Base-by-base conservation (phyloP, 768 basidiomycete species). In the Collybia mongolica region DNA sequence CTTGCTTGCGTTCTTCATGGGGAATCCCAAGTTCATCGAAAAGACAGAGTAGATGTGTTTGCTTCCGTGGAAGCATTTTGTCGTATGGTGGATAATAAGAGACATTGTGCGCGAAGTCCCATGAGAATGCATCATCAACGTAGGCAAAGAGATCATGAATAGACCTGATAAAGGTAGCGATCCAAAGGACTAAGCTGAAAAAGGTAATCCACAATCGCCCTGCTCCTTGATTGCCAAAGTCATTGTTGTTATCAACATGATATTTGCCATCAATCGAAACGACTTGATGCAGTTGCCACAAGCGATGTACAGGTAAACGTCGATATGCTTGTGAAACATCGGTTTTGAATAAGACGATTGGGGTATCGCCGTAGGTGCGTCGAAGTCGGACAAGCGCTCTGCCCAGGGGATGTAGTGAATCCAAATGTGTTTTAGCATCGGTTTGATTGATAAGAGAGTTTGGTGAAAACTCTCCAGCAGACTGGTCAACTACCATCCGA, bases 11-110 rank as follows among this genome's bases (percentile, higher is more conserved):
- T 12, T 63, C 51, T 17, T 72, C 63, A 52, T 77, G 73, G 0
- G 72, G 73, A 14, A 74, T 58, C 0, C 69, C 64, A n/a, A 77
- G 54, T 1, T 61, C 39, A 54, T 78, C 75, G 66, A 70, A 76
- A 23, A 65, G 65, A 14, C 7, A 3, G 1, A 56, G 40, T 3
- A 56, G 41, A 3, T 26, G 5, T 5, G 11, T n/a, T 44, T 56
- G 51, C 0, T 24, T 38, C 20, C 18, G 9, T 0, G 51, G 48
- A 0, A 49, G 2, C 9, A 36, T 35, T 1, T 24, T 38, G 7
- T 56, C 40, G 58, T 74, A 70, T 0, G 61, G 64, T 6, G 20
- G 20, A 44, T 74, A 74, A 19, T 29, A 64, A 1, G 40, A 28
- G 7, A 67, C 50, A 11, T 67, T 54, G 1, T n/a, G n/a, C n/a